These are phyloP conservation scores for Sungouiella thailandica DNA, from an alignment of 805 yeast genomes.

Conservation along the genomic window DNA sequence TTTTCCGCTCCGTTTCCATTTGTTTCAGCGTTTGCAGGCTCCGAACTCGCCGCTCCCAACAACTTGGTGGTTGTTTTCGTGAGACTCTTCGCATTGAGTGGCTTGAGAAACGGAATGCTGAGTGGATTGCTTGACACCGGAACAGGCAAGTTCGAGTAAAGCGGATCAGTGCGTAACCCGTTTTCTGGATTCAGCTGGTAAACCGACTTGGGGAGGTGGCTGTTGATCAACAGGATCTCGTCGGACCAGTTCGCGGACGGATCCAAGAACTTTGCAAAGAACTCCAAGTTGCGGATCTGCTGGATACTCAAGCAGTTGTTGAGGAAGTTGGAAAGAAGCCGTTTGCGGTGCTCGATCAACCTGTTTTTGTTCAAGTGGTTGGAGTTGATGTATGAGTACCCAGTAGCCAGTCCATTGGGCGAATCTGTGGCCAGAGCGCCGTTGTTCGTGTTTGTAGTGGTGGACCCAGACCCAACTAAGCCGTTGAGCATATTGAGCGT, in stretches of 20 bases:
- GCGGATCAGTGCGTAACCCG: constrained; percentile 31
- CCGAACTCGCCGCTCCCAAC: constrained; percentile 1
- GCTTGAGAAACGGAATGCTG: constrained; percentile 28
- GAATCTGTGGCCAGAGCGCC: constrained; percentile 4
- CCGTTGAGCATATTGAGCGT: constrained; percentile 32
- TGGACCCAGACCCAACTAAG: constrained; percentile 17
- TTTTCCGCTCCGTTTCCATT: neutral
- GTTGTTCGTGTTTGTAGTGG: neutral
- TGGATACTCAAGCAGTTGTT: constrained; percentile 64
- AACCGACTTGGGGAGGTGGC: constrained; percentile 37
- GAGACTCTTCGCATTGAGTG: constrained; percentile 8
- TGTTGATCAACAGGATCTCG: constrained; percentile 37
- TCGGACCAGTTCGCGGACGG: constrained; percentile 85
- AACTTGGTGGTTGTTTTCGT: constrained; percentile 5
- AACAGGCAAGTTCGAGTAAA: constrained; percentile 31
- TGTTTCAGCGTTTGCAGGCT: neutral
- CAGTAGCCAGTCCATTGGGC: constrained; percentile 3
- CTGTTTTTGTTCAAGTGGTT: constrained; percentile 33
- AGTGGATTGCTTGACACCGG: constrained; percentile 25
- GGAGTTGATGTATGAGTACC: constrained; percentile 35
- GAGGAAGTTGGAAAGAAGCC: constrained; percentile 53
- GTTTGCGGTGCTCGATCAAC: constrained; percentile 42
- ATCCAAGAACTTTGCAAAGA: constrained; percentile 75
- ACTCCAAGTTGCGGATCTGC: constrained; percentile 51
- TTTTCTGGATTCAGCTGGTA: constrained; percentile 43